A percentile compares a stretch with the other conserved stretches of the same genome.
Conservation (phyloP, 495 filamentous ascomycete genomes). For the Talaromyces stipitatus region DNA sequence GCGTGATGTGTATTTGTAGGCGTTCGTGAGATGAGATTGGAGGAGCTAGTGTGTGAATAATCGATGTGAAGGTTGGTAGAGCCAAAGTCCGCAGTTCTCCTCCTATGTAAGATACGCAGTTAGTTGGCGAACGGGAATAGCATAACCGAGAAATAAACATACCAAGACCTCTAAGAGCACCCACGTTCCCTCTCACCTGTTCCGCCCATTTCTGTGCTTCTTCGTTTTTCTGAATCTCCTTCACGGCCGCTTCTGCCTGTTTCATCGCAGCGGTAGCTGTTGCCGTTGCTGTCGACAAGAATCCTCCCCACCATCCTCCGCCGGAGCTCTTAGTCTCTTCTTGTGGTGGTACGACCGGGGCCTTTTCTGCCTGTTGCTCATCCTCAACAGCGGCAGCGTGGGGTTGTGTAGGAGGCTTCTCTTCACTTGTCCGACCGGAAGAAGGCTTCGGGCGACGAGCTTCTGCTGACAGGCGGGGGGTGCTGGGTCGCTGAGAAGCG, state of each 20-base stretch:
- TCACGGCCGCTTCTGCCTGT: constrained; percentile 86
- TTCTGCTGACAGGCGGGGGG: constrained; percentile 65
- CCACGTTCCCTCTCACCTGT: constrained; percentile 88
- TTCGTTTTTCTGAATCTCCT: constrained; percentile 92
- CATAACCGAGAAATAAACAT: constrained; percentile 17
- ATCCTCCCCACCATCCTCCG: constrained; percentile 87
- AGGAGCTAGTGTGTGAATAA: constrained; percentile 89
- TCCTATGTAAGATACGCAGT: constrained; percentile 41
- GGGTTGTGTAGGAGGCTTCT: constrained; percentile 33
- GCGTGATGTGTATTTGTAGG: constrained; percentile 95
- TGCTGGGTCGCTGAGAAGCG: constrained; percentile 57
- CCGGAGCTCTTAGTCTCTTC: constrained; percentile 38
- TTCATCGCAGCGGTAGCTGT: constrained; percentile 74
- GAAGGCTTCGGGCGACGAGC: constrained; percentile 44
- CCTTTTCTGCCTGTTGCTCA: constrained; percentile 27
- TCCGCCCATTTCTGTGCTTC: constrained; percentile 95
- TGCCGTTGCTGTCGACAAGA: constrained; percentile 60
- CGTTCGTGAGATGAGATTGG: constrained; percentile 97
- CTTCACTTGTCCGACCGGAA: constrained; percentile 50
- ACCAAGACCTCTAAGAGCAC: constrained; percentile 74
- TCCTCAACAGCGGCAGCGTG: constrained; percentile 44
- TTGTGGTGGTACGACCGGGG: constrained; percentile 15
- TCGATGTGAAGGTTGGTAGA: constrained; percentile 87
- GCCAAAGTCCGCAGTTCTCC: constrained; percentile 84
- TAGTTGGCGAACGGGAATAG: constrained; percentile 11